Evolutionary conservation across 805 yeast genomes (phyloP).

Genomic region (Yarrowia keelungensis): DNA sequence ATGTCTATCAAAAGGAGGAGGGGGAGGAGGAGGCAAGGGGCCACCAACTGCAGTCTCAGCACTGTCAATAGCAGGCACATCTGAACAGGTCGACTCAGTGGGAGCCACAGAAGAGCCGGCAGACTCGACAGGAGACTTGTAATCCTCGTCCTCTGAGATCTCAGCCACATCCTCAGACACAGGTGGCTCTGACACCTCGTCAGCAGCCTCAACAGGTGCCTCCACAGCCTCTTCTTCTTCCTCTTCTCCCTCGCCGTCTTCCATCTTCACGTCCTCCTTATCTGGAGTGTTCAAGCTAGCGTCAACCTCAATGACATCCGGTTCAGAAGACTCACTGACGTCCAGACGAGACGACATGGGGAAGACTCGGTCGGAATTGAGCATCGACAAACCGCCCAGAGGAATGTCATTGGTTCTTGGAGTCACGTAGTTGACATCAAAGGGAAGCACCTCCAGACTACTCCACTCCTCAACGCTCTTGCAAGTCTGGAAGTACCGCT

Average conservation of each 20-base stretch:
- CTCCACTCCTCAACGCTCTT: constrained; percentile 4
- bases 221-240: not conserved
- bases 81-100: constrained; percentile 2
- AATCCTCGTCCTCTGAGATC: constrained; percentile 15
- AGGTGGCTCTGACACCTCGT: not conserved
- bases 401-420: constrained; percentile 29
- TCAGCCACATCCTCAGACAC: constrained; percentile 1
- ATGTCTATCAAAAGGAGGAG: constrained; percentile 30
- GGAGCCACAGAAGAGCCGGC: not conserved
- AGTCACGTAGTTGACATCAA: constrained; percentile 8
- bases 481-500: constrained; percentile 11
- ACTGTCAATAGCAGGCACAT: not conserved
- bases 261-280: constrained; percentile 32
- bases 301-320: constrained; percentile 26
- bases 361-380: constrained; percentile 15
- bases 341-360: constrained; percentile 30
- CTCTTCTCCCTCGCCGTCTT: constrained; percentile 2
- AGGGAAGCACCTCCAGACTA: not conserved
- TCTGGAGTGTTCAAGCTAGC: constrained; percentile 13
- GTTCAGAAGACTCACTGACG: constrained; percentile 16
- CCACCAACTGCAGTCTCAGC: not conserved
- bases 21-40: constrained; percentile 4
- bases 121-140: constrained; percentile 7
- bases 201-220: not conserved
- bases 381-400: constrained; percentile 16